Evolutionary conservation across 345 rosid species (phyloP), one percentile per base, ranked within the genome.

Genomic region (Eucalyptus cloeziana): DNA sequence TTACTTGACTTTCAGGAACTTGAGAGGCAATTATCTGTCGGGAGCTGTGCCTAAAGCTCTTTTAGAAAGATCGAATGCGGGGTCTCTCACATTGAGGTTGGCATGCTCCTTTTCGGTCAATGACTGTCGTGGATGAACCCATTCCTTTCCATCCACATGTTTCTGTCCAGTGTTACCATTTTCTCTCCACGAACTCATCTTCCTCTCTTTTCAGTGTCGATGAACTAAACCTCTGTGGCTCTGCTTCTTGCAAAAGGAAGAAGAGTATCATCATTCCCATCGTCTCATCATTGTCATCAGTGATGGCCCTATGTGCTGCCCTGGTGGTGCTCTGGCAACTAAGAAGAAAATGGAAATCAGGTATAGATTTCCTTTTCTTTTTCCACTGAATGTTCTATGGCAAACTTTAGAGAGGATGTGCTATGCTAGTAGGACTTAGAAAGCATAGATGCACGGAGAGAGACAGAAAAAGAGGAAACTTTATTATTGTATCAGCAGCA

Each of bases 21-120:
- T 94, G 90, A 85, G 87, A 88, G 93, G 94, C 89, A 95, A 95
- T 89, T 90, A 93, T 27, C 91, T 94, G n/a, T 83, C 92, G 14
- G 97, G 97, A 51, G 83, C 90, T 76, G 80, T 95, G 88, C 95
- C 97, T 60, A 64, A 33, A 86, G 83, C 88, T 33, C 94, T 95
- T 87, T 44, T 89, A 31, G 92, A 94, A 56, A 91, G 91, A 90
- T 64, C 95, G 76, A 88, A 79, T 21, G 79, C 88, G 4, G 92
- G 93, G 30, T 89, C 67, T 31, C 93, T 94, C 76, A 86, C 88
- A 49, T 89, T 94, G 54, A 93, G 93, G 97, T 95, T 86, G 25
- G n/a, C 43, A 19, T 37, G 45, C 83, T 37, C 83, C 83, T 19
- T 37, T 71, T 37, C 14, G 8, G 45, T 33, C 58, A 19, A 52